Evolutionary conservation across 495 filamentous ascomycete species (phyloP).

Genomic region (Penicillium desertorum): DNA sequence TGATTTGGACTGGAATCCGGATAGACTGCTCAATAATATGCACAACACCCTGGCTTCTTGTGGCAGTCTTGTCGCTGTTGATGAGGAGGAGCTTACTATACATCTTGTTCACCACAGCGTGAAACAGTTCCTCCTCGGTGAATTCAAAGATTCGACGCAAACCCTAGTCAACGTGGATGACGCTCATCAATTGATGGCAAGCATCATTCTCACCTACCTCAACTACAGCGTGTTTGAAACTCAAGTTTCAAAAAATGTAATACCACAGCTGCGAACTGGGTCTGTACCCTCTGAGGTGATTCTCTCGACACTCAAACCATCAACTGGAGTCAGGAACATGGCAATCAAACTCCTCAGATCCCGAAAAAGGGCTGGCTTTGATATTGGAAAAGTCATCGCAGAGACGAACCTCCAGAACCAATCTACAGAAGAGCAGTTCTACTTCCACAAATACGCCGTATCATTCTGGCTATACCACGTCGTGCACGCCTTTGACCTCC

Average conservation of each 20-base stretch:
- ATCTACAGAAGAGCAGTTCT: background rate
- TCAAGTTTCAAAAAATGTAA: background rate
- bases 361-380: background rate
- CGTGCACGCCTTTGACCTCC: background rate
- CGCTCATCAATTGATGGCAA: slow-evolving; percentile 1
- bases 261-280: background rate
- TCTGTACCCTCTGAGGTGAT: background rate
- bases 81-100: background rate
- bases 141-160: background rate
- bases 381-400: background rate
- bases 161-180: background rate
- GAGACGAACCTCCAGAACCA: background rate
- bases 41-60: background rate
- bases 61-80: background rate
- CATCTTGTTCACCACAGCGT: background rate
- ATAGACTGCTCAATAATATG: background rate
- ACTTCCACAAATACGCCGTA: background rate
- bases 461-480: background rate
- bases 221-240: slow-evolving; percentile 1
- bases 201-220: background rate
- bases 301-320: background rate
- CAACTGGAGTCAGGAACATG: background rate
- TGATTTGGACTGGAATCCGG: background rate
- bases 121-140: background rate
- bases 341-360: background rate